Base-by-base conservation (phyloP, 306 rosid species). In the Pterocarpus macrocarpus region DNA sequence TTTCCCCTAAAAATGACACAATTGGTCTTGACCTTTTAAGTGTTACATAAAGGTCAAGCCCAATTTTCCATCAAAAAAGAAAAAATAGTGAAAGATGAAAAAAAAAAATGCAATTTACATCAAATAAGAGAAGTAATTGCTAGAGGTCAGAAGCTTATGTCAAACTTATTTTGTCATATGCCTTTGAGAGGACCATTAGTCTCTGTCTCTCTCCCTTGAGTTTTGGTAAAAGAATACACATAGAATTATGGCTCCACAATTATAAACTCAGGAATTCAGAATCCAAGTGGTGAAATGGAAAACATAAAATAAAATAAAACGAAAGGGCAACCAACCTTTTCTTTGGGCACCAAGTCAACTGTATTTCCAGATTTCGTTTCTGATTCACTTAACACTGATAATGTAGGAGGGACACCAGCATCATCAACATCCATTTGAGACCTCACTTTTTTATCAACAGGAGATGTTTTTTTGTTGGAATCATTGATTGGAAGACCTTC, bases 281-380 rank as follows among this genome's bases (percentile, higher is more conserved):
- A 22, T 22, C 28, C 0, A 22, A 22, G 28, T 22, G 28, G 28
- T 22, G 28, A 22, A 22, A 22, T 22, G 28, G 28, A 22, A 22
- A 22, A 22, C 28, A 22, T 22, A 22, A 22, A 22, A 22, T 22
- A 22, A 22, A 22, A 22, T 22, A 22, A 22, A 76, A 57, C 11
- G 41, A 62, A 41, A 72, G 36, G 17, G 73, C 64, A 45, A 63
- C 80, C 32, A 83, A 93, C 97, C 96, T 89, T 92, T 71, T 87
- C 86, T 63, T 79, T 73, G 41, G 83, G 84, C 38, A 22, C 78
- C 55, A 82, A 77, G 76, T 66, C 84, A 71, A 76, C 86, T 35
- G 59, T 22, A 69, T 61, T 53, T 59, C 84, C 83, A 61, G 82
- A 77, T 85, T 87, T 83, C 43, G 43, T 69, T 66, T 75, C 75